Percentiles rank a stretch among this genome's conserved stretches.
phyloP scores from a whole-genome alignment of 176 grass and related monocot species.

The Thalia dealbata region DNA sequence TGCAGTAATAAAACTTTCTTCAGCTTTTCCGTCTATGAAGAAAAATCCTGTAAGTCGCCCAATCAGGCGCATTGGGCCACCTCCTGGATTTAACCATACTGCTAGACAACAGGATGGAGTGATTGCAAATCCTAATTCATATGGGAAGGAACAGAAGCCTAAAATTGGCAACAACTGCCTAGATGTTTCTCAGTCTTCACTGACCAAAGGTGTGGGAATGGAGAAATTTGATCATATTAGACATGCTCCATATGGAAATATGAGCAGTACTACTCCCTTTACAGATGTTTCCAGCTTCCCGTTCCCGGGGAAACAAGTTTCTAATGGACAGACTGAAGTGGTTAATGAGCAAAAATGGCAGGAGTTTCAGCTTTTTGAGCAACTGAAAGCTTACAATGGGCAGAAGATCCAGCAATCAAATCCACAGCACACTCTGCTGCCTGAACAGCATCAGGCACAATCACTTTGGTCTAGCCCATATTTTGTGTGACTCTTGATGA shows the following conservation, averaged over 20 bases:
- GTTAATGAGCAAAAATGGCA: conserved; percentile 48
- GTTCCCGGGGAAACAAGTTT: conserved; percentile 44
- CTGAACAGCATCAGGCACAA: conserved; percentile 43
- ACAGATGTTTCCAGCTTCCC: conserved; percentile 36
- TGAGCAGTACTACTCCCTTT: conserved; percentile 31
- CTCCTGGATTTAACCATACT: conserved; percentile 64
- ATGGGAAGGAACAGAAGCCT: conserved; percentile 27
- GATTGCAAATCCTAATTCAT: conserved; percentile 14
- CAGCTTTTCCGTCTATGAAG: conserved; percentile 31
- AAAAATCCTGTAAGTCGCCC: conserved; percentile 79
- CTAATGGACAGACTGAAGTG: conserved; percentile 18
- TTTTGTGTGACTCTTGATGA: conserved; percentile 66
- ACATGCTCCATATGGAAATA: conserved; percentile 26
- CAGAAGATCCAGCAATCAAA: conserved; percentile 35
- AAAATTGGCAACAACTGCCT: conserved; percentile 61
- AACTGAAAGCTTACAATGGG: conserved; percentile 38
- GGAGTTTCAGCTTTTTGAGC: conserved; percentile 83
- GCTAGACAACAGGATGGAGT: conserved; percentile 49
- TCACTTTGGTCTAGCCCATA: conserved; percentile 50
- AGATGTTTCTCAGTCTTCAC: conserved; percentile 38
- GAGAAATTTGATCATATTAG: conserved; percentile 27
- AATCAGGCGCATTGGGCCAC: conserved; percentile 56
- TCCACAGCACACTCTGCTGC: conserved; percentile 33
- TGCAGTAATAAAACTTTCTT: conserved; percentile 24
- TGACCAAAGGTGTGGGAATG: conserved; percentile 10